These are phyloP conservation scores for Yamadazyma akitaensis DNA, from an alignment of 805 yeast species.

Conservation along the genomic window DNA sequence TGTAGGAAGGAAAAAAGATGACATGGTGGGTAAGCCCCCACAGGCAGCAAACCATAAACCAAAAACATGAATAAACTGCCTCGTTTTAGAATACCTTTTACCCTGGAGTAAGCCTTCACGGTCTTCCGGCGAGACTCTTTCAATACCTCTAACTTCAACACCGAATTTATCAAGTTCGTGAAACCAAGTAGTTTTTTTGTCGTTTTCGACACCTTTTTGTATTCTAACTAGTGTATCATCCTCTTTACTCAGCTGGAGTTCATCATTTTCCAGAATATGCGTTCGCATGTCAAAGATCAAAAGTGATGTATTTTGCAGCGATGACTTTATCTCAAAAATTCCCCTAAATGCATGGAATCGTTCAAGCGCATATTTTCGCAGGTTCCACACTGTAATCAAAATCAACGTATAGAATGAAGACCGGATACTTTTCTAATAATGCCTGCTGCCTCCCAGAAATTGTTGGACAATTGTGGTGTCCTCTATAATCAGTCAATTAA, in stretches of 20 bases:
- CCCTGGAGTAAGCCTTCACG: constrained; percentile 12
- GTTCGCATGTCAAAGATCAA: background rate
- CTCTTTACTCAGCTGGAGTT: background rate
- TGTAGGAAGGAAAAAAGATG: constrained; percentile 33
- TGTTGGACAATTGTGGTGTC: constrained; percentile 13
- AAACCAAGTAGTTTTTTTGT: constrained; percentile 13
- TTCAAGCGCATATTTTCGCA: constrained; percentile 5
- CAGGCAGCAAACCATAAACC: constrained; percentile 40
- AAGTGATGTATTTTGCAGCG: background rate
- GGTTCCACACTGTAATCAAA: background rate
- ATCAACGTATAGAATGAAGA: background rate
- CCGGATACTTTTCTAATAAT: no score
- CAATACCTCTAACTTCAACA: constrained; percentile 34
- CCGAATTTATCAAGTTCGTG: constrained; percentile 26
- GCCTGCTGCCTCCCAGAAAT: background rate
- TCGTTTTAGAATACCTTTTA: constrained; percentile 7
- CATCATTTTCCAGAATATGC: background rate
- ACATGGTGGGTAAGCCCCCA: constrained; percentile 38
- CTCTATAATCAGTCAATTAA: constrained; percentile 28
- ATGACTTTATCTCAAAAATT: background rate
- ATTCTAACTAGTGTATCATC: background rate
- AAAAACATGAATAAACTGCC: constrained; percentile 26
- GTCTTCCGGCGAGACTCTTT: constrained; percentile 29
- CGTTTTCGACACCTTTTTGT: background rate
- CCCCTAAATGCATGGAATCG: background rate